Conservation (phyloP, 495 filamentous ascomycete species). For the Umbilicaria muhlenbergii region DNA sequence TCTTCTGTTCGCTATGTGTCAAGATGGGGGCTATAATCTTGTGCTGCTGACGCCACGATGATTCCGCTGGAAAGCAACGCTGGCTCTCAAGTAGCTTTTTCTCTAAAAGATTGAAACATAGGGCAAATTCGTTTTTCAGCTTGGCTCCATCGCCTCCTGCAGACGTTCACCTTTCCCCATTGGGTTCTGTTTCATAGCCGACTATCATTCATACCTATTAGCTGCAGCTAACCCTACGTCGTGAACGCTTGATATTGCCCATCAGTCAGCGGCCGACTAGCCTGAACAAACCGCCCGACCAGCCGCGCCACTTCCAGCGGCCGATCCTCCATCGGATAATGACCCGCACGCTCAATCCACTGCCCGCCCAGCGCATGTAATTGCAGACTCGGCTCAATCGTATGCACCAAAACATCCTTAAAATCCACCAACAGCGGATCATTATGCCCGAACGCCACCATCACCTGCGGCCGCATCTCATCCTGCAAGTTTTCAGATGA, state of each 20-base stretch:
- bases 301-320: background rate
- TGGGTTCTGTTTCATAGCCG: too few relatives aligned
- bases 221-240: too few relatives aligned
- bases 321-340: background rate
- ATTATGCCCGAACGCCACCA: background rate
- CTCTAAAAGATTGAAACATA: too few relatives aligned
- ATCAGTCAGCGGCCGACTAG: background rate
- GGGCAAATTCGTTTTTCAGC: too few relatives aligned
- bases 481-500: background rate
- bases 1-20: too few relatives aligned
- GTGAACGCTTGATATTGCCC: background rate
- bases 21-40: too few relatives aligned
- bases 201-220: too few relatives aligned
- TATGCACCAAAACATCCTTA: background rate
- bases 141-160: too few relatives aligned
- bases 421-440: slow-evolving; percentile 1
- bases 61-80: too few relatives aligned
- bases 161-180: too few relatives aligned
- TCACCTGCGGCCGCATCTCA: background rate
- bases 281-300: background rate
- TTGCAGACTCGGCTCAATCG: background rate
- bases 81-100: too few relatives aligned
- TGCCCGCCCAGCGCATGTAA: background rate
- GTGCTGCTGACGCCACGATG: too few relatives aligned
- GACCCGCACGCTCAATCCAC: background rate